Evolutionary conservation across 306 rosid species (phyloP), one percentile per base, ranked within the genome.

Genomic region (Prunus mume): DNA sequence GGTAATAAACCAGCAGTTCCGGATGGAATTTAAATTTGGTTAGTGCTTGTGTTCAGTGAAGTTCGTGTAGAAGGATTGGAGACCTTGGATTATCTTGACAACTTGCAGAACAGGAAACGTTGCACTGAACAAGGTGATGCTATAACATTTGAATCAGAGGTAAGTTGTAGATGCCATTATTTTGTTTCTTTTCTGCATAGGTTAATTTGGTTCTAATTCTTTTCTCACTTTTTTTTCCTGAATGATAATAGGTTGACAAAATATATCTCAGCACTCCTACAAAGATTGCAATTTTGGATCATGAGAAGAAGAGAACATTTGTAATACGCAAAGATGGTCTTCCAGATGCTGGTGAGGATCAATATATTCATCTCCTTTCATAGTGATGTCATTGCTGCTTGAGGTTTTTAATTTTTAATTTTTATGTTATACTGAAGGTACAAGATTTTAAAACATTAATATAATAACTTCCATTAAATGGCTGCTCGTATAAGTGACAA

Each of bases 81-180:
- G 91, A 95, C 97, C 27, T 81, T 92, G 68, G 99, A 95, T 87
- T 95, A 90, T 89, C 86, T 95, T 78, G 97, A 95, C 90, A 95
- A 92, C 89, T 80, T 85, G 91, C 90, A 84, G 87, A 82, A 84
- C 82, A 86, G 83, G 91, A 91, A 82, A 76, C 97, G 97, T 38
- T 92, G 87, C 81, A 95, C 97, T 62, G 97, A 95, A 80, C 97
- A 95, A 83, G 97, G 97, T 65, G 98, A 90, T 87, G 99, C 99
- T 14, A 80, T 92, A 87, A 95, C 99, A 38, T 95, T 95, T 89
- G 97, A 95, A 81, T 88, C 97, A 45, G 97, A 92, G 85, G 99
- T 95, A 83, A 80, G 89, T 80, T 73, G 30, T 27, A 34, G 74
- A 51, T 64, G 43, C 25, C 46, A 45, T 64, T 65, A 6, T 15